Percentiles rank a stretch among this genome's conserved stretches.
phyloP scores from a whole-genome alignment of 345 rosid species.

The Lumnitzera racemosa region DNA sequence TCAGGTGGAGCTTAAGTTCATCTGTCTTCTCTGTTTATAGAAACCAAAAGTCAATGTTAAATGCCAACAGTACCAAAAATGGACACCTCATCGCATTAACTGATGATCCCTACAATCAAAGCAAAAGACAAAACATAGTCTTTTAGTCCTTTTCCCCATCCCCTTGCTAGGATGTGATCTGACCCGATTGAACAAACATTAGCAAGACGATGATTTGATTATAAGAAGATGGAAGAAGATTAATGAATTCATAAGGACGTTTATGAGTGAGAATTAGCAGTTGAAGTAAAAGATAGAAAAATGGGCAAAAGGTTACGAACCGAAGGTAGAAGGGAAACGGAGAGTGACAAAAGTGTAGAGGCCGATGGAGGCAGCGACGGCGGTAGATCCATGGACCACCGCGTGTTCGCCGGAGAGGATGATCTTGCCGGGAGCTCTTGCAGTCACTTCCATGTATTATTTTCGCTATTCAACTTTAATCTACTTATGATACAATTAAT shows the following conservation, averaged over 20 bases:
- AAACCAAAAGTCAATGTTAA: background rate
- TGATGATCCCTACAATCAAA: too few relatives aligned
- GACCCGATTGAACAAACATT: too few relatives aligned
- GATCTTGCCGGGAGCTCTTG: conserved; percentile 94
- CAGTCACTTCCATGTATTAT: conserved; percentile 63
- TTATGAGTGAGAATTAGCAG: background rate
- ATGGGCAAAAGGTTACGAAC: conserved; percentile 11
- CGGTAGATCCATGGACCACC: conserved; percentile 91
- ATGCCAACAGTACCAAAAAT: too few relatives aligned
- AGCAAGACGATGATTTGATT: too few relatives aligned
- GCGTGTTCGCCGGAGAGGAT: conserved; percentile 95
- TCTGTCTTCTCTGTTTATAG: conserved; percentile 36
- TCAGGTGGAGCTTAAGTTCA: conserved; percentile 49
- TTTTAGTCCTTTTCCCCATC: too few relatives aligned
- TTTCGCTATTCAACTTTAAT: too few relatives aligned
- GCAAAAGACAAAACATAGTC: too few relatives aligned
- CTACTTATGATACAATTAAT: too few relatives aligned
- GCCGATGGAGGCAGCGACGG: conserved; percentile 86
- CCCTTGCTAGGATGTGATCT: too few relatives aligned
- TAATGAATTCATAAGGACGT: too few relatives aligned
- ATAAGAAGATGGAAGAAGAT: too few relatives aligned
- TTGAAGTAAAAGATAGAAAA: background rate
- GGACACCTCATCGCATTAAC: too few relatives aligned
- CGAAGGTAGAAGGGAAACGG: conserved; percentile 43
- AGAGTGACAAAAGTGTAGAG: conserved; percentile 63